phyloP scores from a whole-genome alignment of 148 eudicot species.

The Vaccinium macrocarpon region DNA sequence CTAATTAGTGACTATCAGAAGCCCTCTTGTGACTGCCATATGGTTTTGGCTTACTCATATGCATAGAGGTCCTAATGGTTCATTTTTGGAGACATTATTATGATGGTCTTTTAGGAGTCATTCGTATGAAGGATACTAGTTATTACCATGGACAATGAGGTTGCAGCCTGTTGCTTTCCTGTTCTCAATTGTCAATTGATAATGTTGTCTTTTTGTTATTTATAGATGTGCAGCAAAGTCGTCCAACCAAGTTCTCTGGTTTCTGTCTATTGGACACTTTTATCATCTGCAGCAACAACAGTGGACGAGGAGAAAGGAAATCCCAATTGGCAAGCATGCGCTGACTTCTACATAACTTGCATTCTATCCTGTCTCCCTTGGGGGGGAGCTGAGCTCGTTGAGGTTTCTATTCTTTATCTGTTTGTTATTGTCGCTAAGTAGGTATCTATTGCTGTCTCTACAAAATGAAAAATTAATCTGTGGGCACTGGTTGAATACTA shows the following conservation, averaged over 20 bases:
- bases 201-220: slow-evolving; percentile 11
- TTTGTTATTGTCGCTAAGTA: neutral
- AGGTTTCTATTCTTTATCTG: slow-evolving; percentile 38
- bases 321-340: slow-evolving; percentile 99
- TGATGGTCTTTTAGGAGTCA: neutral
- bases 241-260: slow-evolving; percentile 75
- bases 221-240: slow-evolving; percentile 98
- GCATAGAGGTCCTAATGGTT: neutral
- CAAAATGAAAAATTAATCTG: neutral
- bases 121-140: neutral
- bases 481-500: neutral
- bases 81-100: neutral
- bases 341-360: slow-evolving; percentile 88
- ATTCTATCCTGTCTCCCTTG: slow-evolving; percentile 92
- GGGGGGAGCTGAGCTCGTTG: slow-evolving; percentile 96
- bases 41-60: neutral
- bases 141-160: neutral
- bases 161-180: slow-evolving; percentile 8
- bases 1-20: neutral
- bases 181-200: slow-evolving; percentile 2
- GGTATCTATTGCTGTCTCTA: neutral
- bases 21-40: neutral
- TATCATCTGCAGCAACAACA: slow-evolving; percentile 95
- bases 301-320: slow-evolving; percentile 98
- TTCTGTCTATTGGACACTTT: slow-evolving; percentile 71